Conservation (phyloP, 2,329 filamentous ascomycete genomes). For the Trichoderma citrinoviride region DNA sequence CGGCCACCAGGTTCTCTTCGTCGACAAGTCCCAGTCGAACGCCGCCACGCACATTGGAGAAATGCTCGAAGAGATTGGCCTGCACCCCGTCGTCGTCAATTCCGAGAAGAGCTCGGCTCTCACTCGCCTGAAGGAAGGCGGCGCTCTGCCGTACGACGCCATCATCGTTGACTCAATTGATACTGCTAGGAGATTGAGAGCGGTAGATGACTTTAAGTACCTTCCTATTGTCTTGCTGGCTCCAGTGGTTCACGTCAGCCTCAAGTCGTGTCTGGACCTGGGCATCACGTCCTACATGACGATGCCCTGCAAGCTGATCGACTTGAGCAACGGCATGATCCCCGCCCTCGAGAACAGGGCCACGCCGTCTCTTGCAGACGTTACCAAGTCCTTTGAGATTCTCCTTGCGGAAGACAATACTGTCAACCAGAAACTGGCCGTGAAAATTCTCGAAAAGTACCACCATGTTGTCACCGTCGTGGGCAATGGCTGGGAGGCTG, state of each 20-base stretch:
- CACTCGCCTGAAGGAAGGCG: slow-evolving; percentile 51
- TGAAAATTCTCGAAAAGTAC: slow-evolving; percentile 97
- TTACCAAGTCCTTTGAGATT: slow-evolving; percentile 93
- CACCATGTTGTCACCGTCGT: slow-evolving; percentile 91
- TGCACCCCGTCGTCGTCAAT: slow-evolving; percentile 81
- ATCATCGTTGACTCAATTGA: slow-evolving; percentile 94
- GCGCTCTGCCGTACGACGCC: slow-evolving; percentile 78
- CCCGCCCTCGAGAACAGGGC: slow-evolving; percentile 91
- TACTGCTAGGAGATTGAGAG: slow-evolving; percentile 79
- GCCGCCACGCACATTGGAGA: slow-evolving; percentile 71
- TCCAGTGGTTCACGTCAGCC: slow-evolving; percentile 81
- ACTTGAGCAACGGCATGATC: slow-evolving; percentile 93
- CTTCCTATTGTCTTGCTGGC: slow-evolving; percentile 92
- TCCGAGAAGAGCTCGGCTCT: slow-evolving; percentile 65
- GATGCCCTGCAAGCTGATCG: slow-evolving; percentile 88
- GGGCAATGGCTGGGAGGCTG: slow-evolving; percentile 88
- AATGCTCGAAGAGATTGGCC: slow-evolving; percentile 75
- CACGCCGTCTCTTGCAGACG: slow-evolving; percentile 86
- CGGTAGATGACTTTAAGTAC: slow-evolving; percentile 95
- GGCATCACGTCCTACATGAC: slow-evolving; percentile 99
- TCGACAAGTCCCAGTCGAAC: slow-evolving; percentile 83
- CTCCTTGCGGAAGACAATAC: slow-evolving; percentile 94
- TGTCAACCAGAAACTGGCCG: slow-evolving; percentile 92
- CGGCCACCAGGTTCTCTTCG: slow-evolving; percentile 88
- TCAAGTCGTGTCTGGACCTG: slow-evolving; percentile 90